A percentile compares a stretch with the other conserved stretches of the same genome.
phyloP scores from a whole-genome alignment of 441 rosid species.

The Macaranga tanarius region DNA sequence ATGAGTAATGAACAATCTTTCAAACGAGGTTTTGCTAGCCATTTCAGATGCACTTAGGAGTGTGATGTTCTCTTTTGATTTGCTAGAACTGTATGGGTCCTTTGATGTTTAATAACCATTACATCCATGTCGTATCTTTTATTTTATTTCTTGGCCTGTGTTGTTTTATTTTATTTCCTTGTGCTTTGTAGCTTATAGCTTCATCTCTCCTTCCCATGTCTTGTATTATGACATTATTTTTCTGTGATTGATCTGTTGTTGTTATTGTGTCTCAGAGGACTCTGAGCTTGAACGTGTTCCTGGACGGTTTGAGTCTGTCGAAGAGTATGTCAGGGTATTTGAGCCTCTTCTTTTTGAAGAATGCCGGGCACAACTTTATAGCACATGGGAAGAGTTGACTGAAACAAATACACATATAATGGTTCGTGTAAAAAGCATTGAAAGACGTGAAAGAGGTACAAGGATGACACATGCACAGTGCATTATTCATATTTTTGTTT shows the following conservation, averaged over 20 bases:
- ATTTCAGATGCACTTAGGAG: not conserved
- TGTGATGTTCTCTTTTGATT: not conserved
- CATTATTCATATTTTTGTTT: not conserved
- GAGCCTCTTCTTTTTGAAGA: constrained; percentile 99
- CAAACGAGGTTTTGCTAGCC: constrained; percentile 4
- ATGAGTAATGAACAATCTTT: constrained; percentile 3
- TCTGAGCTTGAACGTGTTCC: constrained; percentile 91
- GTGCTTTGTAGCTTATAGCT: not conserved
- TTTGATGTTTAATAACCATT: not conserved
- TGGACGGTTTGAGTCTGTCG: constrained; percentile 83
- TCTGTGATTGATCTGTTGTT: constrained; percentile 16
- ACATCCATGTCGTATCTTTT: not conserved
- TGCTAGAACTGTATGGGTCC: not conserved
- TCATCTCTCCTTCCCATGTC: not conserved
- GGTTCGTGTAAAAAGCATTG: constrained; percentile 75
- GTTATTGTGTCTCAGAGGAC: constrained; percentile 57
- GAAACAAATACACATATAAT: constrained; percentile 66
- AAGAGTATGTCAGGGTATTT: constrained; percentile 89
- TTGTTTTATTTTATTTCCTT: not conserved
- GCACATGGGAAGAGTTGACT: constrained; percentile 87
- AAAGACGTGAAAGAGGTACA: constrained; percentile 89
- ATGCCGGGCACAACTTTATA: constrained; percentile 95
- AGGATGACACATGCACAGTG: not conserved
- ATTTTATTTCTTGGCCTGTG: not conserved
- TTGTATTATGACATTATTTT: not conserved